Evolutionary conservation across 345 rosid genomes (phyloP).

Genomic region (Fremontodendron californicum): DNA sequence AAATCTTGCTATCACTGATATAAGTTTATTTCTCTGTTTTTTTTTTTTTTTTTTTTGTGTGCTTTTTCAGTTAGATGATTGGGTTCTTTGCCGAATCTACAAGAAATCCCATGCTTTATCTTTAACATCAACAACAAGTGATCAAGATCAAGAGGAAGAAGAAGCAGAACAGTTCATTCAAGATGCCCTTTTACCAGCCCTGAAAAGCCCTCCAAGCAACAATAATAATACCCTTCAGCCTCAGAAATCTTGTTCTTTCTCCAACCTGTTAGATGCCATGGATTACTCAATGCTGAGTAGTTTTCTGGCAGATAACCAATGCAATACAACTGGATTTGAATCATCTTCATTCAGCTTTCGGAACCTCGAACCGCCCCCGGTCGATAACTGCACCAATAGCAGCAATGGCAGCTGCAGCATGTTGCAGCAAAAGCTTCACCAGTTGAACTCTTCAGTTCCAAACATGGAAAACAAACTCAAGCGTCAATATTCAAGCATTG

Average conservation of each 20-base stretch:
- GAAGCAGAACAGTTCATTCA: constrained; percentile 36
- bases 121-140: constrained; percentile 37
- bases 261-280: constrained; percentile 66
- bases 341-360: constrained; percentile 20
- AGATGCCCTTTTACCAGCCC: constrained; percentile 30
- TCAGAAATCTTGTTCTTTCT: constrained; percentile 68
- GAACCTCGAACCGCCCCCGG: constrained; percentile 18
- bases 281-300: constrained; percentile 61
- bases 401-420: constrained; percentile 13
- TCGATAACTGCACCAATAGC: constrained; percentile 16
- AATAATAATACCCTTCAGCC: constrained; percentile 33
- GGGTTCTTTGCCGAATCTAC: constrained; percentile 99
- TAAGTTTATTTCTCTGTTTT: neutral
- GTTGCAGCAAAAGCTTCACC: constrained; percentile 54
- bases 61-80: constrained; percentile 72
- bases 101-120: constrained; percentile 56
- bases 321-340: constrained; percentile 29
- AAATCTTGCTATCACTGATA: neutral
- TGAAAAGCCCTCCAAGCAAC: constrained; percentile 27
- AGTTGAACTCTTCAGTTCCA: constrained; percentile 41
- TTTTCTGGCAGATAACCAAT: constrained; percentile 51
- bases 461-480: constrained; percentile 40
- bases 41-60: neutral
- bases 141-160: constrained; percentile 63
- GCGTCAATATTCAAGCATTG: constrained; percentile 37